Percentiles rank a stretch among this genome's conserved stretches.
phyloP scores from a whole-genome alignment of 306 rosid species.

The Adenanthera pavonina region DNA sequence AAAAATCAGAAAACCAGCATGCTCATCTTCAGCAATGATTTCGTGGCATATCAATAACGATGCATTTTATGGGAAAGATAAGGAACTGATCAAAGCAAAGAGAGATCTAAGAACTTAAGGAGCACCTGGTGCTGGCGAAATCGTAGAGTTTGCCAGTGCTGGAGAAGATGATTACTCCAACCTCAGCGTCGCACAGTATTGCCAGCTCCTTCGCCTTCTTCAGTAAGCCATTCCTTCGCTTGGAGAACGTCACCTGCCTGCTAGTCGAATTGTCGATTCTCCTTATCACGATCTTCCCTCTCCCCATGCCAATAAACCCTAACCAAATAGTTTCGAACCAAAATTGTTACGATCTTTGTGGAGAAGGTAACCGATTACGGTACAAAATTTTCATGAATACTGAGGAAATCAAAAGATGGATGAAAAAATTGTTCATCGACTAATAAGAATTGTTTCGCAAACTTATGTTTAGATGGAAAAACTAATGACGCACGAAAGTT shows the following conservation, averaged over 20 bases:
- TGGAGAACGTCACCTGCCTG: constrained; percentile 91
- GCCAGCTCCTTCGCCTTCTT: constrained; percentile 96
- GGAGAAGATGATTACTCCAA: constrained; percentile 88
- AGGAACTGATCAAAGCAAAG: neutral
- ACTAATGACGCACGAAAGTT: neutral
- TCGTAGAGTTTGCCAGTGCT: constrained; percentile 93
- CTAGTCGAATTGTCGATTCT: constrained; percentile 94
- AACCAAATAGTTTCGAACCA: constrained; percentile 9
- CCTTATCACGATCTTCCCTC: constrained; percentile 96
- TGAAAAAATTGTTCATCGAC: neutral
- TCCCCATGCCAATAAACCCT: constrained; percentile 71
- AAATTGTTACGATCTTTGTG: constrained; percentile 16
- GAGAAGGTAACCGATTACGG: constrained; percentile 25
- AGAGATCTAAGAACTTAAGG: constrained; percentile 35
- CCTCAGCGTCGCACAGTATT: constrained; percentile 91
- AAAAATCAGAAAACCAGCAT: neutral
- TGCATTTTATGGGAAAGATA: neutral
- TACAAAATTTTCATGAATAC: neutral
- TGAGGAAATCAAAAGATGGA: neutral
- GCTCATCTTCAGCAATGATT: neutral
- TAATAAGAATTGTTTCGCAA: neutral
- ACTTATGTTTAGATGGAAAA: neutral
- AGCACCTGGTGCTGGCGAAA: constrained; percentile 76
- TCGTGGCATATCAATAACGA: constrained; percentile 6
- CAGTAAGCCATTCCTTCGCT: constrained; percentile 81